A percentile compares a stretch with the other conserved stretches of the same genome.
These are phyloP conservation scores for Hypoxylon lienhwacheense DNA, from an alignment of 495 filamentous ascomycete genomes.

Conservation along the genomic window DNA sequence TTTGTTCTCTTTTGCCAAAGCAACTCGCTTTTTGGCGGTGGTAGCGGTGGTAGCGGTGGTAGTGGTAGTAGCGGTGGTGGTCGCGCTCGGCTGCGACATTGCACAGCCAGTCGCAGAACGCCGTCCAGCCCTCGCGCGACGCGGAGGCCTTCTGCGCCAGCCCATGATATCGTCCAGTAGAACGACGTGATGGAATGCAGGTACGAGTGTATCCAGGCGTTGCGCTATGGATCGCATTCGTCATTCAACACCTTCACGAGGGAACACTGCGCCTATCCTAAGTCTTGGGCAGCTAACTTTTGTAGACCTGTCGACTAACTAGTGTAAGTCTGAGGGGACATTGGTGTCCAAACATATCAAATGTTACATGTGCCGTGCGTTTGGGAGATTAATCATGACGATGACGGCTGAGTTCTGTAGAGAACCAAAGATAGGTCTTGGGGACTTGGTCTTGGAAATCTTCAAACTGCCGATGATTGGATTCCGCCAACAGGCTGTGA, in stretches of 20 bases:
- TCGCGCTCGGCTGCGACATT: slow-evolving; percentile 41
- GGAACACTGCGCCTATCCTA: slow-evolving; percentile 23
- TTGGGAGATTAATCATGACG: slow-evolving; percentile 8
- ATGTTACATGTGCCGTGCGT: slow-evolving; percentile 1
- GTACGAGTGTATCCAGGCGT: slow-evolving; percentile 30
- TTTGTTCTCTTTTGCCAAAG: slow-evolving; percentile 33
- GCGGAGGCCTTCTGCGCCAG: slow-evolving; percentile 30
- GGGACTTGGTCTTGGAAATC: slow-evolving; percentile 10
- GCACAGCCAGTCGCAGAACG: slow-evolving; percentile 40
- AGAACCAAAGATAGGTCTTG: slow-evolving; percentile 12
- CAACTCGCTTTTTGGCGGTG: too few species aligned
- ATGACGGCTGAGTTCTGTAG: slow-evolving; percentile 7
- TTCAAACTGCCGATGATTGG: slow-evolving; percentile 22
- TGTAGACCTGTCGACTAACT: slow-evolving; percentile 17
- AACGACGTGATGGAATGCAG: slow-evolving; percentile 35
- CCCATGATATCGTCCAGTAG: slow-evolving; percentile 27
- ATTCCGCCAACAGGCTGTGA: slow-evolving; percentile 24
- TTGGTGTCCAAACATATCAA: slow-evolving; percentile 18
- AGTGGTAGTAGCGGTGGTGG: slow-evolving; percentile 13
- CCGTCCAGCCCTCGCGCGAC: slow-evolving; percentile 38
- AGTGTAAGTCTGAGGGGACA: slow-evolving; percentile 12
- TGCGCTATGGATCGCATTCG: slow-evolving; percentile 32
- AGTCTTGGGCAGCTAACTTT: slow-evolving; percentile 11
- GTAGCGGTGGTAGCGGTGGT: neutral
- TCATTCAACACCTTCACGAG: slow-evolving; percentile 35